Evolutionary conservation across 331 rosid species (phyloP).

Genomic region (Dryas integrifolia): DNA sequence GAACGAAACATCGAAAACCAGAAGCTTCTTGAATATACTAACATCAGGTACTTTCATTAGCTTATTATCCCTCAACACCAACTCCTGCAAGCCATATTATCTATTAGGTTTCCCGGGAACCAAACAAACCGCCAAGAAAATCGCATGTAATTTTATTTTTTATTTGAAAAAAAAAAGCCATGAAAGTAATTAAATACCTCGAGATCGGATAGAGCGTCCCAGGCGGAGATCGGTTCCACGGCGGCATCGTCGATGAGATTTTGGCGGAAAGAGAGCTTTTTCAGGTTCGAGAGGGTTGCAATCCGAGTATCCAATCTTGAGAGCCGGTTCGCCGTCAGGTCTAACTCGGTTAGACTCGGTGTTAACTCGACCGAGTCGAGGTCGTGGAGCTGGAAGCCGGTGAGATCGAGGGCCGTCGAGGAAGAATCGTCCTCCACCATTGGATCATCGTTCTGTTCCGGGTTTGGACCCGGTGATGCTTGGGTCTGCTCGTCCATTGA

Average conservation of each 20-base stretch:
- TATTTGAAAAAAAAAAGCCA: background rate
- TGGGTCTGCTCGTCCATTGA: slow-evolving; percentile 39
- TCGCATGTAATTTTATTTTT: background rate
- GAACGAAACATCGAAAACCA: slow-evolving; percentile 81
- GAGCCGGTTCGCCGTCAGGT: slow-evolving; percentile 84
- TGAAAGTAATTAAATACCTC: slow-evolving; percentile 38
- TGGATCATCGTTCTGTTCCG: slow-evolving; percentile 25
- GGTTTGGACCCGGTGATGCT: slow-evolving; percentile 22
- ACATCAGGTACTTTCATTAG: slow-evolving; percentile 66
- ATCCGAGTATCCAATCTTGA: slow-evolving; percentile 78
- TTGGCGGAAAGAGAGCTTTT: slow-evolving; percentile 81
- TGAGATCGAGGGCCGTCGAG: slow-evolving; percentile 71
- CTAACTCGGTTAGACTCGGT: slow-evolving; percentile 66
- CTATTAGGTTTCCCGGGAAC: background rate
- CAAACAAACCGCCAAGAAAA: background rate
- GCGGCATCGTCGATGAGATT: slow-evolving; percentile 70
- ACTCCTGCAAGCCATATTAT: slow-evolving; percentile 44
- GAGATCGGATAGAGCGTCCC: slow-evolving; percentile 58
- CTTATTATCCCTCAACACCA: slow-evolving; percentile 82
- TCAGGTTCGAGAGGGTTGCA: slow-evolving; percentile 53
- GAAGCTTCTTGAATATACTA: slow-evolving; percentile 59
- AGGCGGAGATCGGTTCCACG: slow-evolving; percentile 64
- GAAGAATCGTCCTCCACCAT: slow-evolving; percentile 38
- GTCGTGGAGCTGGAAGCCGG: slow-evolving; percentile 82
- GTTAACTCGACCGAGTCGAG: slow-evolving; percentile 73